phyloP scores from a whole-genome alignment of 2,329 filamentous ascomycete genomes.

The Pseudogymnoascus sp. region DNA sequence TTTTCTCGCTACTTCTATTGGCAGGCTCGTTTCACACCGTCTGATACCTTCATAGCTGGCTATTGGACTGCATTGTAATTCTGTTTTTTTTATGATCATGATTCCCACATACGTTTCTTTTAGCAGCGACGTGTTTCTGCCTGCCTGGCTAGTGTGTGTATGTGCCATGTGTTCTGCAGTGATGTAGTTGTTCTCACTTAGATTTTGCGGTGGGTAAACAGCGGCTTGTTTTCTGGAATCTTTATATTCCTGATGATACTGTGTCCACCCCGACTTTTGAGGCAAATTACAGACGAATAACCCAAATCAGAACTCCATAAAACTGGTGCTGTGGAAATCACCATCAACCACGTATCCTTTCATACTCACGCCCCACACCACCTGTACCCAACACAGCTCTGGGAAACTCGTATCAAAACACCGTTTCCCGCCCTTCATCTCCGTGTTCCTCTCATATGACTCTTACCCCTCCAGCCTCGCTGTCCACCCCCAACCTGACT shows the following conservation, averaged over 20 bases:
- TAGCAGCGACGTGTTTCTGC: no score
- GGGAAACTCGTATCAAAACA: background rate
- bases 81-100: background rate
- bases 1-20: background rate
- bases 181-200: background rate
- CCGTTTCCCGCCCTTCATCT: background rate
- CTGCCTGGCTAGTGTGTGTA: background rate
- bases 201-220: background rate
- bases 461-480: background rate
- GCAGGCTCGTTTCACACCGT: background rate
- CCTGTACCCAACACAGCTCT: background rate
- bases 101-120: background rate
- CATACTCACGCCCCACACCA: no score
- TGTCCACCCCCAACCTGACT: background rate
- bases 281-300: background rate
- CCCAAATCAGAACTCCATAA: background rate
- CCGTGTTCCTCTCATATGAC: background rate
- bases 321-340: background rate
- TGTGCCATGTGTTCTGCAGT: background rate
- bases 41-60: constrained; percentile 2
- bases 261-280: background rate
- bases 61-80: background rate
- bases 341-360: background rate
- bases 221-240: background rate
- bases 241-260: background rate